Evolutionary conservation across 768 basidiomycete genomes (phyloP).

Genomic region (Lentinula raphanica): DNA sequence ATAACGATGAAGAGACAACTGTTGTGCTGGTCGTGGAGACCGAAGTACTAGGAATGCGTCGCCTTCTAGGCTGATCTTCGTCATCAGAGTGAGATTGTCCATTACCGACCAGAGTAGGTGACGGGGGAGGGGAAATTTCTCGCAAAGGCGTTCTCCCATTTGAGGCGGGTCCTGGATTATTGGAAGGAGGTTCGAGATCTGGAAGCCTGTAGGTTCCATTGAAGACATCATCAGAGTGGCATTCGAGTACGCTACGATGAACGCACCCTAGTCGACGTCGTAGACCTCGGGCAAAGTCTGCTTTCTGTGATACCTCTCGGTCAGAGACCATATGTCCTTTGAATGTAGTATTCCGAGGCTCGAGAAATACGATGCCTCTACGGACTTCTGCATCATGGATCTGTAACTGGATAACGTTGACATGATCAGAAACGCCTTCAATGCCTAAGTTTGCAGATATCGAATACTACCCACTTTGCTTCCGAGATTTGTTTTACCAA

Average conservation of each 20-base stretch:
- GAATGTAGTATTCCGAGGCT: conserved; percentile 58
- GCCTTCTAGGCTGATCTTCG: conserved; percentile 22
- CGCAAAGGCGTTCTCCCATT: conserved; percentile 23
- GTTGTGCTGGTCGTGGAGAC: conserved; percentile 3
- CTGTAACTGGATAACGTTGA: conserved; percentile 43
- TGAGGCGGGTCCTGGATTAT: conserved; percentile 4
- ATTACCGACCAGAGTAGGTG: conserved; percentile 14
- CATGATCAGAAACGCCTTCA: neutral
- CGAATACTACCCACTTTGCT: conserved; percentile 59
- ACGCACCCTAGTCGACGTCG: conserved; percentile 64
- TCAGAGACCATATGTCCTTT: conserved; percentile 63
- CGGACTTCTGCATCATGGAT: conserved; percentile 66
- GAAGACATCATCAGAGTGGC: neutral
- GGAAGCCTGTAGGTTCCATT: conserved; percentile 19
- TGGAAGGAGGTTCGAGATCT: conserved; percentile 10
- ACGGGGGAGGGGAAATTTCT: conserved; percentile 20
- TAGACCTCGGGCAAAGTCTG: conserved; percentile 58
- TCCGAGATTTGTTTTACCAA: conserved; percentile 77
- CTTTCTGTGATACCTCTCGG: conserved; percentile 51
- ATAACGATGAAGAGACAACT: neutral
- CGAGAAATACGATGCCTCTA: conserved; percentile 71
- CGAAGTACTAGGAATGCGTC: conserved; percentile 16
- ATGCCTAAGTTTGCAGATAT: neutral
- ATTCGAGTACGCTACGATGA: neutral
- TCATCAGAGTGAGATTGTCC: conserved; percentile 20